Evolutionary conservation across 2,329 filamentous ascomycete species (phyloP).

Genomic region (Phialophora macrospora): DNA sequence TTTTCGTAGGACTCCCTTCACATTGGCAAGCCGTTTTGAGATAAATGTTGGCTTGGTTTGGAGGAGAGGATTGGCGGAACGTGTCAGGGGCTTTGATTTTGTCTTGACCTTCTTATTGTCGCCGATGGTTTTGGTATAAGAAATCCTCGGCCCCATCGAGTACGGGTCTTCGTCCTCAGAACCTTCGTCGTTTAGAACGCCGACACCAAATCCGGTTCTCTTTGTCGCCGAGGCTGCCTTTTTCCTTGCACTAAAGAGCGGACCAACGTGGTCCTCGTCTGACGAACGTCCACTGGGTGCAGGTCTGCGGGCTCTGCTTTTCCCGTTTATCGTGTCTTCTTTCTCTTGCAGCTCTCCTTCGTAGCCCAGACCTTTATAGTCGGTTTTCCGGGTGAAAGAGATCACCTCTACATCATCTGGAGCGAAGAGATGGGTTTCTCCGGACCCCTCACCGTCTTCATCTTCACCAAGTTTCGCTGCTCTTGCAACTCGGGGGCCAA

Average conservation of each 20-base stretch:
- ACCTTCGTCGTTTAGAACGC: conserved; percentile 86
- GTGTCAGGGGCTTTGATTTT: conserved; percentile 54
- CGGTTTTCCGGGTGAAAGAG: conserved; percentile 51
- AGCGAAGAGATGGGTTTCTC: conserved; percentile 75
- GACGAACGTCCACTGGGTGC: neutral
- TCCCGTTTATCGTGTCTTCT: neutral
- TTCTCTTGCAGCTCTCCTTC: conserved; percentile 46
- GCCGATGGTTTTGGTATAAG: conserved; percentile 80
- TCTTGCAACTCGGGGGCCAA: conserved; percentile 83
- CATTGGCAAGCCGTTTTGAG: conserved; percentile 64
- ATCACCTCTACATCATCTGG: conserved; percentile 77
- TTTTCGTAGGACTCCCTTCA: conserved; percentile 61
- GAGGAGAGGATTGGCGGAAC: conserved; percentile 66
- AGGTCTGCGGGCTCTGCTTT: neutral
- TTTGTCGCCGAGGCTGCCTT: conserved; percentile 55
- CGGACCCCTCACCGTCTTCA: conserved; percentile 46
- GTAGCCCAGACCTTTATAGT: conserved; percentile 55
- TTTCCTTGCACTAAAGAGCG: conserved; percentile 44
- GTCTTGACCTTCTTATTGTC: conserved; percentile 81
- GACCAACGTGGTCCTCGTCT: conserved; percentile 42
- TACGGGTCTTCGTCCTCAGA: conserved; percentile 96
- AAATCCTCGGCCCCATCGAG: conserved; percentile 86
- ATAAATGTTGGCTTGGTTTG: conserved; percentile 74
- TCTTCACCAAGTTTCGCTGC: conserved; percentile 65
- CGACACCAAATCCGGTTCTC: conserved; percentile 79